Evolutionary conservation across 345 rosid genomes (phyloP).

Genomic region (Brassica cretica): DNA sequence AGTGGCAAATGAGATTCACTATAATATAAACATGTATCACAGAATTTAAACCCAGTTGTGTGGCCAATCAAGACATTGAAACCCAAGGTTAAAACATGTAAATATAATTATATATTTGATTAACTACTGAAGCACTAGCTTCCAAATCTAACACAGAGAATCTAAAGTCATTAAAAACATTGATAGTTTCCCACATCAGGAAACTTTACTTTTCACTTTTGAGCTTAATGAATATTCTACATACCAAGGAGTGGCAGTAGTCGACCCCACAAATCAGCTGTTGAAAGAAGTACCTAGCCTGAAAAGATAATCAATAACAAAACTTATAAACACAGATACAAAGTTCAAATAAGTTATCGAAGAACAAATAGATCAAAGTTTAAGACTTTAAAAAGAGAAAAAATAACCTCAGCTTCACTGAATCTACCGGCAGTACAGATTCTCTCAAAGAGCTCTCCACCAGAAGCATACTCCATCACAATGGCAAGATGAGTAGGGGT

Average conservation of each 20-base stretch:
- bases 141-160: background rate
- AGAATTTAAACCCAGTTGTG: background rate
- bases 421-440: constrained; percentile 85
- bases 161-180: background rate
- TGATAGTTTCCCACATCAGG: background rate
- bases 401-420: constrained; percentile 59
- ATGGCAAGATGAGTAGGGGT: constrained; percentile 61
- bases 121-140: background rate
- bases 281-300: constrained; percentile 91
- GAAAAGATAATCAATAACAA: constrained; percentile 27
- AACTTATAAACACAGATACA: background rate
- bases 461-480: constrained; percentile 92
- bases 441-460: constrained; percentile 84
- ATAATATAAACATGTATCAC: background rate
- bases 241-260: constrained; percentile 78
- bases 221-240: constrained; percentile 37
- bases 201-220: background rate
- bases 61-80: constrained; percentile 4
- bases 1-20: background rate
- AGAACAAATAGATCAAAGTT: constrained; percentile 11
- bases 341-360: background rate
- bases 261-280: constrained; percentile 88
- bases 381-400: background rate
- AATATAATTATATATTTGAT: background rate
- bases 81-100: background rate